These are phyloP conservation scores for Gigaspora rosea DNA, from an alignment of 192 early-diverging fungal species.

Conservation along the genomic window DNA sequence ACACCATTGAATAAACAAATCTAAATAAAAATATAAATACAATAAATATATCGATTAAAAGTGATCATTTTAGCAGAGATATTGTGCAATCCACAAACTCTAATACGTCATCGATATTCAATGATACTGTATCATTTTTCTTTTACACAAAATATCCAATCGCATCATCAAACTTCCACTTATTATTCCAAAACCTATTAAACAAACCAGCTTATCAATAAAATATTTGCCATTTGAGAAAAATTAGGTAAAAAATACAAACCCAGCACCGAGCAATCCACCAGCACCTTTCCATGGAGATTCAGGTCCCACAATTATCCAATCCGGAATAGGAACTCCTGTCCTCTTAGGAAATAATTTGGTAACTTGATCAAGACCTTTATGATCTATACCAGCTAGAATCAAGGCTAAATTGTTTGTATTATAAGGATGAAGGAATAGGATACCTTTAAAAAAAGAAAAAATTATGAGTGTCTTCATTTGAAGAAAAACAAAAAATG, in stretches of 20 bases:
- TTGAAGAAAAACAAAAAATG: not conserved
- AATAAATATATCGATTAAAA: too few species aligned
- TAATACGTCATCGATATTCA: too few species aligned
- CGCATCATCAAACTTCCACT: conserved; percentile 28
- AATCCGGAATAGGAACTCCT: conserved; percentile 54
- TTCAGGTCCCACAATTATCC: conserved; percentile 52
- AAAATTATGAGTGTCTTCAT: not conserved
- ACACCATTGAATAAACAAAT: too few species aligned
- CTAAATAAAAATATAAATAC: too few species aligned
- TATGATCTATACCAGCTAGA: conserved; percentile 45
- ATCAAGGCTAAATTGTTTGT: conserved; percentile 41
- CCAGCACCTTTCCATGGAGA: conserved; percentile 51
- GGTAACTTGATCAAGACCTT: conserved; percentile 43
- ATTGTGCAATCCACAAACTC: too few species aligned
- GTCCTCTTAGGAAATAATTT: conserved; percentile 53
- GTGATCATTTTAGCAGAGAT: too few species aligned
- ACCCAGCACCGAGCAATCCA: conserved; percentile 57
- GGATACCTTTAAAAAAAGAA: conserved; percentile 34
- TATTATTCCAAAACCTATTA: conserved; percentile 37
- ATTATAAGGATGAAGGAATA: conserved; percentile 48
- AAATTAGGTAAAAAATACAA: not conserved
- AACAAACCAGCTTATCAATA: not conserved
- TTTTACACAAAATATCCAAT: conserved; percentile 33
- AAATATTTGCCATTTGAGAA: not conserved
- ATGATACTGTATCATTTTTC: too few species aligned